Base-by-base conservation (phyloP, 768 basidiomycete genomes). In the Lactarius quietus region DNA sequence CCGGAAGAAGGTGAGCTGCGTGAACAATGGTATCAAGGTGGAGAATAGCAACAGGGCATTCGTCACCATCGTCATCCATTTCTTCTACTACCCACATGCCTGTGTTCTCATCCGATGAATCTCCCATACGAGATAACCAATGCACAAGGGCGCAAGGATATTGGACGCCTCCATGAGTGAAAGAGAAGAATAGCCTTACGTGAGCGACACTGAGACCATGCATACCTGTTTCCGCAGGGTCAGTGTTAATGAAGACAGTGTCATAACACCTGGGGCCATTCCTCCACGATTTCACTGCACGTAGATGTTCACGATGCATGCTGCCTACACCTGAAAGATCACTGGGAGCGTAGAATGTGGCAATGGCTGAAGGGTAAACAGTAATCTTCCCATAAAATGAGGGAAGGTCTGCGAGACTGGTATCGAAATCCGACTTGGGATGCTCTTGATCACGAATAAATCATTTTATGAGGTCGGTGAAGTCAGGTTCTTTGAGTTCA, bases 61-160 rank as follows among this genome's bases (percentile, higher is more conserved):
- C 8, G 33, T 33, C 20, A 3, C 18, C 36, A 20, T 63, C 48
- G 5, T 39, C 39, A 18, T 14, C 6, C 3, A 18, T n/a, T n/a
- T n/a, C n/a, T n/a, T n/a, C 10, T 5, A 67, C 65, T 35, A 23
- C 35, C 61, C 65, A 67, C 62, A 67, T 57, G 2, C 65, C 65
- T 3, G 38, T 63, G 31, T 51, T 52, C 15, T 54, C 6, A 28
- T 67, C 56, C 3, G 55, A 45, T 15, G 20, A 28, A 2, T 57
- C 39, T 3, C 45, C 62, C 9, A 35, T 9, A 23, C 23, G 29
- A 2, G 52, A 9, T 12, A 60, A 57, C 61, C 65, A 59, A 38
- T 63, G 33, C 3, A 62, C 52, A 28, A 67, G 20, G 3, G 65
- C 62, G 20, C 65, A 67, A 3, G 53, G 65, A 39, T 67, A 62